A percentile compares a stretch with the other conserved stretches of the same genome.
Conservation (phyloP, 306 rosid species). For the Vicia faba region DNA sequence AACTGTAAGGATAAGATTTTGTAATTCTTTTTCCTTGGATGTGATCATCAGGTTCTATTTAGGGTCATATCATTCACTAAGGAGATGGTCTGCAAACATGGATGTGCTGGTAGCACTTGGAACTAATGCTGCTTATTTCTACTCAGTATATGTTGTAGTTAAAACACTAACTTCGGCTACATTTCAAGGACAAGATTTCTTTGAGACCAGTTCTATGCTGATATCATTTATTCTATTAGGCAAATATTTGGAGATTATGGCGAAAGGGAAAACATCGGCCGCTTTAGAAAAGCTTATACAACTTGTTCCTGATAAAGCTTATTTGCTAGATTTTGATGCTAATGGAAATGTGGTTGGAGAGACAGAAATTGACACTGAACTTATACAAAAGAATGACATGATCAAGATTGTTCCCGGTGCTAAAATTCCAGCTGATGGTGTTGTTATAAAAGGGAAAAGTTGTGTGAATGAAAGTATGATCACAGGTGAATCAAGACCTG, state of each 20-base stretch:
- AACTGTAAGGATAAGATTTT: too few relatives aligned
- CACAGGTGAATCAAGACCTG: constrained; percentile 88
- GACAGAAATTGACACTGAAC: constrained; percentile 77
- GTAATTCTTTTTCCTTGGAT: background rate
- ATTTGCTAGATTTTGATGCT: constrained; percentile 57
- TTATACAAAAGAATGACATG: constrained; percentile 75
- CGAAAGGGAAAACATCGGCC: constrained; percentile 91
- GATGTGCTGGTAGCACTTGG: constrained; percentile 94
- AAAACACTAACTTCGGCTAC: constrained; percentile 68
- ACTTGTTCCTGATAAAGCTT: constrained; percentile 88
- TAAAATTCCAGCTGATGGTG: constrained; percentile 85
- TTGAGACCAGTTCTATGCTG: constrained; percentile 96
- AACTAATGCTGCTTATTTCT: constrained; percentile 92
- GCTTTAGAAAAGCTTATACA: constrained; percentile 87
- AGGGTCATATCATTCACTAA: constrained; percentile 87
- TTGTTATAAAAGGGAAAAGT: constrained; percentile 81
- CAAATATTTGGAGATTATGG: constrained; percentile 85
- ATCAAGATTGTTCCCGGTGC: constrained; percentile 84
- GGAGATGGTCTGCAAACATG: constrained; percentile 90
- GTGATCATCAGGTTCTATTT: constrained; percentile 73
- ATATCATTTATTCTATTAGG: constrained; percentile 93
- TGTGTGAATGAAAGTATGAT: constrained; percentile 96
- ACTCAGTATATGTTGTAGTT: constrained; percentile 71
- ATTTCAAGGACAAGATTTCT: constrained; percentile 91
- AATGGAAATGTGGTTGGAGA: constrained; percentile 65